These are phyloP conservation scores for Cutaneotrichosporon cavernicola DNA, from an alignment of 1,284 basidiomycete genomes.

Conservation along the genomic window DNA sequence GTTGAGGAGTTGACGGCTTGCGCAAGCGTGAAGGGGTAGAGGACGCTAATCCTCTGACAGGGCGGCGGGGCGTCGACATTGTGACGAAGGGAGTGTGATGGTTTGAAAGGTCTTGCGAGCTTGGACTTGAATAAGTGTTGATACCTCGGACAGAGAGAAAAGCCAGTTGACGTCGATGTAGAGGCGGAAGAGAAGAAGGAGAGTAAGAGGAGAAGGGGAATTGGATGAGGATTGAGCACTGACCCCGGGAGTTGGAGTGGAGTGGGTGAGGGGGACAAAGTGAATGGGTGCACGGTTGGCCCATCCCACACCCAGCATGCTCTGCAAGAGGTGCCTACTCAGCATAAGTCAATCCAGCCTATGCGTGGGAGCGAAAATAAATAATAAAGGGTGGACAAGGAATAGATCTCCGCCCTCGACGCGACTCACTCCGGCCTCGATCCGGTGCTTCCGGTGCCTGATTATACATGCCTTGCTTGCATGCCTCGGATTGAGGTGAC, in stretches of 20 bases:
- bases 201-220: neutral
- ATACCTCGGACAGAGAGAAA: neutral
- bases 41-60: neutral
- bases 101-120: neutral
- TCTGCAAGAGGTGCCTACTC: neutral
- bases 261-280: neutral
- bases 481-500: too few relatives aligned
- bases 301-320: neutral
- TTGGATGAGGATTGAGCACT: neutral
- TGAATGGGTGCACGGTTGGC: neutral
- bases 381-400: neutral
- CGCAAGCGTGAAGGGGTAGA: slow-evolving; percentile 4
- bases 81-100: neutral
- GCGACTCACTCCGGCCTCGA: neutral
- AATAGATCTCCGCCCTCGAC: neutral
- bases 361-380: neutral
- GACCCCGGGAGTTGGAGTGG: neutral
- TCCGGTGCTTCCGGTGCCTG: neutral
- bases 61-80: slow-evolving; percentile 19
- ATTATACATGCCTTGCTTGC: neutral
- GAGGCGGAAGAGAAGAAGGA: neutral
- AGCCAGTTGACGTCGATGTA: neutral
- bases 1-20: slow-evolving; percentile 16
- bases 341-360: neutral
- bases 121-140: neutral